Base-by-base conservation (phyloP, 768 basidiomycete genomes). In the Trametopsis cervina region DNA sequence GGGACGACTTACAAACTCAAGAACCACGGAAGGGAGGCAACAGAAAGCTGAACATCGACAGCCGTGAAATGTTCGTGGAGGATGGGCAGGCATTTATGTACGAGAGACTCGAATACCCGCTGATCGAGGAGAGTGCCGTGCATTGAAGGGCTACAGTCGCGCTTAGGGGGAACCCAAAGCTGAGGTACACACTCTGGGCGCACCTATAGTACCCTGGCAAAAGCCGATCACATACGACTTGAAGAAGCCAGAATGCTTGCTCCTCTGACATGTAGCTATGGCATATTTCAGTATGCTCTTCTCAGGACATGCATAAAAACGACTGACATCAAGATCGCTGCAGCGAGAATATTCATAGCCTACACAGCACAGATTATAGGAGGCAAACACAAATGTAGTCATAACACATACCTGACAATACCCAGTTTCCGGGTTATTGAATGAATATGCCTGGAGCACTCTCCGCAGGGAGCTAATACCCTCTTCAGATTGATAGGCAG, bases 51-150 rank as follows among this genome's bases (percentile, higher is more conserved):
- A 5, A 99, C 94, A 58, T 99, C 95, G 26, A 95, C 91, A 13
- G 65, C 71, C 55, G 77, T 75, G 69, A 97, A 96, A 64, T 98
- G 89, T 23, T 96, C 91, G 56, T 94, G 85, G 55, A 99, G 89
- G 58, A 95, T 87, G 3, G 93, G 93, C 33, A 97, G 73, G 69
- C 88, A 89, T 46, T 82, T 80, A 47, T 85, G 77, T 5, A 98
- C 94, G 25, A 99, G 75, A 4, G 93, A 82, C 63, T 99, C 96
- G 53, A 99, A 99, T 0, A 99, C 96, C 17, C 93, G 79, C 64
- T 99, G 96, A 62, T 99, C 96, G n/a, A 99, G 80, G 10, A 99
- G 76, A 0, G 96, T 99, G 12, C 96, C 96, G 58, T 97, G 92
- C 96, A 99, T 99, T 0, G 94, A 95, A 2, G 92, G 90, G 54